Evolutionary conservation across 179 eudicot genomes (phyloP).

Genomic region (Beta lomatogona): DNA sequence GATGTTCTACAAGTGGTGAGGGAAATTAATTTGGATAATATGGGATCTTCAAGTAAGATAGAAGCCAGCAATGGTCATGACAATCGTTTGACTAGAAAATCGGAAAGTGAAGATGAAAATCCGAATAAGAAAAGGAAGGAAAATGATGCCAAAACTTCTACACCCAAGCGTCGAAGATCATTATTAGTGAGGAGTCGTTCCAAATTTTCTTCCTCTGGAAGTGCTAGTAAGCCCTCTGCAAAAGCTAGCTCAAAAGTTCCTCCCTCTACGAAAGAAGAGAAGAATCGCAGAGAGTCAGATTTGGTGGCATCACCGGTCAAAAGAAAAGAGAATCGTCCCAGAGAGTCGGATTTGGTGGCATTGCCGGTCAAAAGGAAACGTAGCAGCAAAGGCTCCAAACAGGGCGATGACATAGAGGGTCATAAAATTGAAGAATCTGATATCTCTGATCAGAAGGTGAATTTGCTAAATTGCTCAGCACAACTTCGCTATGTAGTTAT

Average conservation of each 20-base stretch:
- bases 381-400: slow-evolving; percentile 40
- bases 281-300: slow-evolving; percentile 42
- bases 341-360: slow-evolving; percentile 45
- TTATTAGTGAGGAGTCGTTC: slow-evolving; percentile 46
- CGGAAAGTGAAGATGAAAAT: slow-evolving; percentile 34
- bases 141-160: slow-evolving; percentile 39
- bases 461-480: background rate
- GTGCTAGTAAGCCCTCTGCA: slow-evolving; percentile 34
- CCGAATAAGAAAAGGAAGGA: slow-evolving; percentile 49
- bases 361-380: slow-evolving; percentile 45
- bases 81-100: slow-evolving; percentile 21
- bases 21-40: slow-evolving; percentile 69
- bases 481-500: background rate
- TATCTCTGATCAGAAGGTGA: slow-evolving; percentile 36
- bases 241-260: slow-evolving; percentile 40
- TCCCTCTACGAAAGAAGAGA: slow-evolving; percentile 35
- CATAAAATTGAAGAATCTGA: slow-evolving; percentile 36
- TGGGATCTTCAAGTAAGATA: slow-evolving; percentile 51
- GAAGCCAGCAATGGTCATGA: slow-evolving; percentile 67
- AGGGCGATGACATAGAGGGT: slow-evolving; percentile 33
- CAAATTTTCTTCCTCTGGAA: slow-evolving; percentile 36
- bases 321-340: slow-evolving; percentile 40
- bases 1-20: slow-evolving; percentile 71
- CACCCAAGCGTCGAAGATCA: slow-evolving; percentile 64
- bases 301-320: slow-evolving; percentile 43